Evolutionary conservation across 805 yeast genomes (phyloP).

Genomic region (Teunomyces tritomae): DNA sequence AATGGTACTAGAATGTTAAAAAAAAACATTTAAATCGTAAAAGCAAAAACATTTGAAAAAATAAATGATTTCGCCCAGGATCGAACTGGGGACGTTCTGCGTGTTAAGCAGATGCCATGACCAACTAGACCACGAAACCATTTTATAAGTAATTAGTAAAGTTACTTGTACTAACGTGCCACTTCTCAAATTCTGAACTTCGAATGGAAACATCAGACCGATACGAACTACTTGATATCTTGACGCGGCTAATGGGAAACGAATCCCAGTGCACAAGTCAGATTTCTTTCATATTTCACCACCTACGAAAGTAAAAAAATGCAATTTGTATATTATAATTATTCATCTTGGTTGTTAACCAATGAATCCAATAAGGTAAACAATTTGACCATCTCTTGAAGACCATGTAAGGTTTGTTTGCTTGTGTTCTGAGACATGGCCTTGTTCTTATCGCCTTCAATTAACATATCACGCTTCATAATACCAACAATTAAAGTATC

Average conservation of each 20-base stretch:
- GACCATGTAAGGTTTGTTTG: conserved; percentile 31
- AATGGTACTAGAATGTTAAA: not conserved
- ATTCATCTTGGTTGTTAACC: conserved; percentile 12
- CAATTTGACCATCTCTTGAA: conserved; percentile 53
- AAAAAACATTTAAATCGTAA: not conserved
- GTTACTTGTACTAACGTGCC: no score
- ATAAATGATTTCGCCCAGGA: conserved; percentile 96
- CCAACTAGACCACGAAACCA: conserved; percentile 99
- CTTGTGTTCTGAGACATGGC: conserved; percentile 20
- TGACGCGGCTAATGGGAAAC: no score
- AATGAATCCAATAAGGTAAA: conserved; percentile 54
- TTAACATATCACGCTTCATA: conserved; percentile 53
- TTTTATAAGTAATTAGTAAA: conserved; percentile 5
- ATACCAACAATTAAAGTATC: conserved; percentile 58
- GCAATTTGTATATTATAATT: not conserved
- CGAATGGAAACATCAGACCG: no score
- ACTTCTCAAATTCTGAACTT: no score
- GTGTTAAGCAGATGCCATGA: conserved; percentile 99
- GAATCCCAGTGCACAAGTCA: no score
- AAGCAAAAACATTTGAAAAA: not conserved
- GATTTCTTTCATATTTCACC: not conserved
- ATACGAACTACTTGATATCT: no score
- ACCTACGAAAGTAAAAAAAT: not conserved
- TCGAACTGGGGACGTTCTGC: conserved; percentile 99
- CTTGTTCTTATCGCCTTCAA: conserved; percentile 20